phyloP scores from a whole-genome alignment of 2,329 filamentous ascomycete genomes.

The Simplicillium sp. region DNA sequence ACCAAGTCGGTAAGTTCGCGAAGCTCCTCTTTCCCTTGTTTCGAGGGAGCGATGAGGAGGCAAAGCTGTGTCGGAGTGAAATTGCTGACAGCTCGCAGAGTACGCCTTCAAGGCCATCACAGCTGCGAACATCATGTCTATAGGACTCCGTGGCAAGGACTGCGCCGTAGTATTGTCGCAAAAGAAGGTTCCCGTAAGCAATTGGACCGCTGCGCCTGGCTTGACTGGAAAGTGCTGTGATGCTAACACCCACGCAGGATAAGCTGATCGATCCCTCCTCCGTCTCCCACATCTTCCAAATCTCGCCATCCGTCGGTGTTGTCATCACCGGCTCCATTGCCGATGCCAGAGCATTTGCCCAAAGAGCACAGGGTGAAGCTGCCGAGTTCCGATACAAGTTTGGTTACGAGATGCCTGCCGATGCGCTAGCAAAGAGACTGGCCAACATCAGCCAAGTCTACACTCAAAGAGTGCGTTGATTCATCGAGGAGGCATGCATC shows the following conservation, averaged over 20 bases:
- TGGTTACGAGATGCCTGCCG: slow-evolving; percentile 98
- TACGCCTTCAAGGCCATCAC: slow-evolving; percentile 99
- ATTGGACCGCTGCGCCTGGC: background rate
- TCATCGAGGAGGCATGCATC: slow-evolving; percentile 16
- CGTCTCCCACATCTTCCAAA: slow-evolving; percentile 93
- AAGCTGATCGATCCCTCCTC: slow-evolving; percentile 97
- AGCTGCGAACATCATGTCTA: slow-evolving; percentile 96
- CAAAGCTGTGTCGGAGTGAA: slow-evolving; percentile 13
- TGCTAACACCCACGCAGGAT: slow-evolving; percentile 51
- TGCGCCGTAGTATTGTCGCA: slow-evolving; percentile 96
- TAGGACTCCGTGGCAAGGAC: slow-evolving; percentile 92
- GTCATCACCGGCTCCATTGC: slow-evolving; percentile 99
- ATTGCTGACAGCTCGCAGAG: slow-evolving; percentile 46
- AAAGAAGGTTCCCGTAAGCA: slow-evolving; percentile 95
- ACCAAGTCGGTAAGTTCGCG: slow-evolving; percentile 83
- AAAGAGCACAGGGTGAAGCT: slow-evolving; percentile 87
- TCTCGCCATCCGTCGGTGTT: slow-evolving; percentile 92
- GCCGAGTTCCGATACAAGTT: slow-evolving; percentile 98
- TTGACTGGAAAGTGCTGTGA: slow-evolving; percentile 2
- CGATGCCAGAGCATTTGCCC: slow-evolving; percentile 87
- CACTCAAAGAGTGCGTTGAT: slow-evolving; percentile 70
- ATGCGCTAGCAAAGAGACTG: slow-evolving; percentile 90
- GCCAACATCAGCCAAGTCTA: slow-evolving; percentile 99
- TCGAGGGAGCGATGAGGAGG: slow-evolving; percentile 7
- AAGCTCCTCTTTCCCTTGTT: background rate